A percentile compares a stretch with the other conserved stretches of the same genome.
Conservation (phyloP, 1,284 basidiomycete genomes). For the Lentinula novae-zelandiae region DNA sequence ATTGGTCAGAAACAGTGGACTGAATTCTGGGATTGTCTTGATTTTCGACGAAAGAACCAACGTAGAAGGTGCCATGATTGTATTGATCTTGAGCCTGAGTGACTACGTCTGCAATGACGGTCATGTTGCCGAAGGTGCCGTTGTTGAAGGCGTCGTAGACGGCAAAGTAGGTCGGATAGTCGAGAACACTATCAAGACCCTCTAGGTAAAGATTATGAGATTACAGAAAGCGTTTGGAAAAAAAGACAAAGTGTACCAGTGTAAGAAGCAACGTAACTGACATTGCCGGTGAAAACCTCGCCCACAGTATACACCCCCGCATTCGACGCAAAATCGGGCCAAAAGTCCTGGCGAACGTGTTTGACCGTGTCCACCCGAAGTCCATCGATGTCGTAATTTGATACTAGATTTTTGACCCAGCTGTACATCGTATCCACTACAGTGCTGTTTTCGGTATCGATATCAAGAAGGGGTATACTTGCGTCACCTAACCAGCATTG, state of each 20-base stretch:
- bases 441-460: slow-evolving; percentile 65
- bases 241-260: slow-evolving; percentile 24
- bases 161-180: slow-evolving; percentile 67
- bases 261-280: slow-evolving; percentile 35
- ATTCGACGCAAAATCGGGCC: slow-evolving; percentile 56
- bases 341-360: slow-evolving; percentile 59
- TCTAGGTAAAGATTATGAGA: background rate
- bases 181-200: slow-evolving; percentile 50
- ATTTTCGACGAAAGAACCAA: slow-evolving; percentile 78
- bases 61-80: slow-evolving; percentile 41
- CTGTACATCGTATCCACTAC: slow-evolving; percentile 50
- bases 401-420: slow-evolving; percentile 58
- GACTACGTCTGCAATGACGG: slow-evolving; percentile 46
- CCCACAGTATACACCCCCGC: slow-evolving; percentile 75
- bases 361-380: slow-evolving; percentile 68
- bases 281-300: slow-evolving; percentile 36
- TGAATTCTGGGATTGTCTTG: slow-evolving; percentile 74
- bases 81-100: slow-evolving; percentile 42
- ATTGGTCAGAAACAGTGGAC: slow-evolving; percentile 40
- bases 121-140: slow-evolving; percentile 47
- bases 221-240: background rate
- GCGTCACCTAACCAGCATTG: slow-evolving; percentile 75
- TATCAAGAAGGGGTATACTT: slow-evolving; percentile 59
- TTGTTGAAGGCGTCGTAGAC: slow-evolving; percentile 55
- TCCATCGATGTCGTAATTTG: slow-evolving; percentile 58